These are phyloP conservation scores for Triticum timopheevii DNA, from an alignment of 176 grass and related monocot genomes.

Conservation along the genomic window DNA sequence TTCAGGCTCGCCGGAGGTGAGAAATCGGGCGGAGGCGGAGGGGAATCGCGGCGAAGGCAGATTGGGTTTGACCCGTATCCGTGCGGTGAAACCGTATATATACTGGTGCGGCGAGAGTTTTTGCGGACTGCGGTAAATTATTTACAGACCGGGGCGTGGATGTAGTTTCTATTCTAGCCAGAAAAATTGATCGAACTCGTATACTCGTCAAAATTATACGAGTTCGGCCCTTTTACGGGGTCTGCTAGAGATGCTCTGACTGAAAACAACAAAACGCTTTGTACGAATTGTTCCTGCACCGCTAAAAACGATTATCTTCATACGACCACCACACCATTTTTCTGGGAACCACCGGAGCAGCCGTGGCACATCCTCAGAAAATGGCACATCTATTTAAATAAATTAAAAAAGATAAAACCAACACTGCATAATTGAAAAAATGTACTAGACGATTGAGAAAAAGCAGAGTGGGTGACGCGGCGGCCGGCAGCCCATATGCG, in stretches of 20 bases:
- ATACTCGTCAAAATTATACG: no score
- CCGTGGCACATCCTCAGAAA: background rate
- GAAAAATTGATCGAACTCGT: no score
- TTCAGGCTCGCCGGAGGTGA: no score
- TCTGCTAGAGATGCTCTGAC: background rate
- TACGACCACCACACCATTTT: background rate
- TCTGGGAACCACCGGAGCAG: background rate
- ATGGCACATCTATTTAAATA: background rate
- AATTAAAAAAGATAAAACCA: background rate
- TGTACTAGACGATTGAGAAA: background rate
- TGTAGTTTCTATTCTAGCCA: no score
- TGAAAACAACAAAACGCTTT: background rate
- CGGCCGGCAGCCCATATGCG: background rate
- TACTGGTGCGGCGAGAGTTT: no score
- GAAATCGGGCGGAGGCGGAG: no score
- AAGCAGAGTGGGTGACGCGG: background rate
- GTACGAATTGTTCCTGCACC: background rate
- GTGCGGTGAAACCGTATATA: no score
- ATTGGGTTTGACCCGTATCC: no score
- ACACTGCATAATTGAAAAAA: background rate
- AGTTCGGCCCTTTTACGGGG: no score
- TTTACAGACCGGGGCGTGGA: no score
- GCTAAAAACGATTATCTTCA: background rate
- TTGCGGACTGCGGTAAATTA: no score
- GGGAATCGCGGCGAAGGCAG: no score